Evolutionary conservation across 2,329 filamentous ascomycete species (phyloP).

Genomic region (Phialophora expanda): DNA sequence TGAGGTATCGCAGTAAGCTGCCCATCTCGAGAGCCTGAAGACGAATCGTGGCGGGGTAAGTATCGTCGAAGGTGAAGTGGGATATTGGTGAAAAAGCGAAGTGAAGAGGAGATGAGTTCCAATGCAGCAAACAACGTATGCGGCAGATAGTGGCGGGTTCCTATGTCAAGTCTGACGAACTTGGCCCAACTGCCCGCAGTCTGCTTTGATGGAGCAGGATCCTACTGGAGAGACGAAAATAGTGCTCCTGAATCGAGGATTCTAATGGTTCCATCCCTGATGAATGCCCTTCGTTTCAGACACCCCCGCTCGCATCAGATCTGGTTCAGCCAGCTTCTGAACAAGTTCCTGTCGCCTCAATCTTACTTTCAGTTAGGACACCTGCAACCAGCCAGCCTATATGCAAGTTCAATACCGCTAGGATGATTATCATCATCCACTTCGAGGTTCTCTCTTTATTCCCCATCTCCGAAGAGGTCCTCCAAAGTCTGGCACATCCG

Average conservation of each 20-base stretch:
- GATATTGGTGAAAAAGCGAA: background rate
- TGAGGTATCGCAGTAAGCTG: slow-evolving; percentile 7
- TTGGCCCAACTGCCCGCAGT: background rate
- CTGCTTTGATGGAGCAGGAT: background rate
- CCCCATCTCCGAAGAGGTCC: slow-evolving; percentile 52
- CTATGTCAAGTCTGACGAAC: background rate
- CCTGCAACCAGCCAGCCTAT: background rate
- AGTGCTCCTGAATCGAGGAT: background rate
- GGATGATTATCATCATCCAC: background rate
- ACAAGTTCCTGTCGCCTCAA: background rate
- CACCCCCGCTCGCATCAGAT: background rate
- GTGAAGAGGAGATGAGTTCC: slow-evolving; percentile 2
- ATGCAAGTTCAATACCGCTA: background rate
- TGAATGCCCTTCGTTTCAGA: background rate
- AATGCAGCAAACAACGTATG: background rate
- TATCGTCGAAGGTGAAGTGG: background rate
- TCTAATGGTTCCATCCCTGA: background rate
- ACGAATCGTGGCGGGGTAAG: background rate
- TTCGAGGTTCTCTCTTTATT: background rate
- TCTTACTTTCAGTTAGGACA: background rate
- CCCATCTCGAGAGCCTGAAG: slow-evolving; percentile 3
- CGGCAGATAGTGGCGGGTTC: background rate
- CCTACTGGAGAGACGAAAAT: background rate
- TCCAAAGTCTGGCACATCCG: slow-evolving; percentile 58
- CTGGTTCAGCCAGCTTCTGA: background rate